Base-by-base conservation (phyloP, 768 basidiomycete species). In the Tricholoma bakamatsutake region DNA sequence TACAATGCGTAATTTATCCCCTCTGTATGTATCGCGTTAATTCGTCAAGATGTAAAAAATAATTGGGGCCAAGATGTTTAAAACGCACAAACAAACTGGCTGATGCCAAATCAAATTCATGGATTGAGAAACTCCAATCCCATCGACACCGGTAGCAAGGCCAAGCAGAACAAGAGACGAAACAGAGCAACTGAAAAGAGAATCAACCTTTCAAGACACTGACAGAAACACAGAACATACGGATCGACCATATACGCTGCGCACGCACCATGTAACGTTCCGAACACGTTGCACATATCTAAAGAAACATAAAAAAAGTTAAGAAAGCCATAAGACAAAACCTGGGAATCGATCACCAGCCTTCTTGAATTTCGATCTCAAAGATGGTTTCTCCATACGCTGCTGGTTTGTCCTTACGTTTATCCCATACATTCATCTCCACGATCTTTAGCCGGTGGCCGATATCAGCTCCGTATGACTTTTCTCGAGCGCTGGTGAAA, bases 241-340 rank as follows among this genome's bases (percentile, higher is more conserved):
- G 72, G 71, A 66, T 84, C 82, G 30, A 84, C 72, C 30, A 85
- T 70, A 58, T 81, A 76, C 0, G 78, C 80, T 4, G 79, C 75
- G 61, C 82, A 84, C 5, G 72, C 82, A 1, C 82, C 83, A 51
- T 85, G 83, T n/a, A 85, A 54, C 15, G 69, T 73, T 7, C 76
- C 72, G 51, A 64, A 65, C 13, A 71, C 61, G 50, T 84, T 84
- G 57, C 80, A 70, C 82, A 85, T 84, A 53, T 83, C 83, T 84
- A 50, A 3, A 37, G 33, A 28, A 54, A 53, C 4, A 8, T 9
- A 21, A 13, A 34, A n/a, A 9, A 34, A n/a, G 48, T 37, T 10
- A 42, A 46, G 15, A 55, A 48, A 48, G 15, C 5, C 3, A 5
- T 4, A 27, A 27, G 43, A 11, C 43, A 47, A n/a, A n/a, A 17